Evolutionary conservation across 768 basidiomycete genomes (phyloP).

Genomic region (Ramaria sp.): DNA sequence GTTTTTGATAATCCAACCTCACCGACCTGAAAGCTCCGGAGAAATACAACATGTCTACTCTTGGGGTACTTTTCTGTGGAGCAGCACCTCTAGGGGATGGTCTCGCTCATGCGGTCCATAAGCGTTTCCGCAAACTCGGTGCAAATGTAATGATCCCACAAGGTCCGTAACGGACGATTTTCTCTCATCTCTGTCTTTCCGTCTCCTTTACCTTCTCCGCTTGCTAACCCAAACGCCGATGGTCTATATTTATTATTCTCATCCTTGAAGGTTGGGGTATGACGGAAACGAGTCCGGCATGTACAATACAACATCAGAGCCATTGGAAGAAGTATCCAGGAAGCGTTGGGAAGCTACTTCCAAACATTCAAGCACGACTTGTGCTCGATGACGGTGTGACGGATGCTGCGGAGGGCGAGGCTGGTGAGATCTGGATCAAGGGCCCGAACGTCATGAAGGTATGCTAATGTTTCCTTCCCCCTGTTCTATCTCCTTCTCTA

Average conservation of each 20-base stretch:
- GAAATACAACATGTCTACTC: slow-evolving; percentile 51
- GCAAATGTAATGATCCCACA: slow-evolving; percentile 35
- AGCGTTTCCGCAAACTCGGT: slow-evolving; percentile 28
- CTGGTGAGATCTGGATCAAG: slow-evolving; percentile 75
- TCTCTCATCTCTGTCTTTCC: neutral
- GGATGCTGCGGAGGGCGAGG: slow-evolving; percentile 26
- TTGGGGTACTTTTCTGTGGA: slow-evolving; percentile 52
- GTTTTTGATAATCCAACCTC: too few species aligned
- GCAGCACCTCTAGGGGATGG: slow-evolving; percentile 71
- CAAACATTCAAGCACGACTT: slow-evolving; percentile 66
- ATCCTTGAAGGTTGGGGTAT: neutral
- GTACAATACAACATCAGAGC: slow-evolving; percentile 39
- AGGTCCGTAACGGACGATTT: neutral
- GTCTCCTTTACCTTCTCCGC: neutral
- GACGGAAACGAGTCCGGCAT: slow-evolving; percentile 68
- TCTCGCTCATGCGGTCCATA: slow-evolving; percentile 39
- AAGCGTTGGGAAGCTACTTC: slow-evolving; percentile 55
- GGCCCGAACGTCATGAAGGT: slow-evolving; percentile 43
- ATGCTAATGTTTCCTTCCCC: too few species aligned
- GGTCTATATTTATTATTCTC: neutral
- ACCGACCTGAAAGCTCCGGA: slow-evolving; percentile 25
- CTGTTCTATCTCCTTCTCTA: too few species aligned
- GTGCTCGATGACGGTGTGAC: slow-evolving; percentile 45
- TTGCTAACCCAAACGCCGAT: neutral
- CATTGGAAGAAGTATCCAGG: slow-evolving; percentile 42